Base-by-base conservation (phyloP, 2,329 filamentous ascomycete genomes). In the Pseudocercospora crystallina region DNA sequence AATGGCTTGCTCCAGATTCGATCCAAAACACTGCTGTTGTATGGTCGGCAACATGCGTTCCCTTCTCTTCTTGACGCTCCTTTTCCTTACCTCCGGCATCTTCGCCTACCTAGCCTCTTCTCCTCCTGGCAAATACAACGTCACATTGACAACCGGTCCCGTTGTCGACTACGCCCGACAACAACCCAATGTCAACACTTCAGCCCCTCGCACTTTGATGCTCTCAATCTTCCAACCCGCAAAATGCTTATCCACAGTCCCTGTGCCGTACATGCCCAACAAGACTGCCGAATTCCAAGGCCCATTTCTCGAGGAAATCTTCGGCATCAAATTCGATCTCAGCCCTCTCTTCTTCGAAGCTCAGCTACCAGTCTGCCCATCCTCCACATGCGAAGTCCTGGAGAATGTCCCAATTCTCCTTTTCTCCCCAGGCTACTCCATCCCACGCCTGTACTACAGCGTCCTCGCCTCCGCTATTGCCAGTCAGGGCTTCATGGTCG, bases 361-460 rank as follows among this genome's bases (percentile, higher is more conserved):
- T 5, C 36, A 17, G 12, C 36, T 39, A 5, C 39, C 49, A 43
- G 33, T 50, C 34, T 40, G 41, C 39, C 36, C 36, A 12, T 17
- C 12, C 14, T 3, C 5, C 36, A 39, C 15, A 45, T n/a, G 42
- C 44, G 35, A 26, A 39, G 20, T 10, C 30, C 14, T 15, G 17
- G 29, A 49, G 13, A 14, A 36, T n/a, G 2, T 37, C 26, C 56
- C 55, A 5, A 33, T 78, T 30, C 46, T 80, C 17, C 44, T 56
- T 8, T 71, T 81, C 37, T 76, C 74, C 0, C 72, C 77, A 1
- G 78, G 75, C 3, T 66, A 72, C 29, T 73, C 72, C 3, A 70
- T 70, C 5, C 72, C 73, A 0, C 67, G 77, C 1, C 59, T 75
- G 1, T 39, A 77, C 1, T 76, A 80, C 56, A 69, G 64, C 3